A percentile compares a stretch with the other conserved stretches of the same genome.
Conservation (phyloP, 495 filamentous ascomycete genomes). For the Lepraria neglecta region DNA sequence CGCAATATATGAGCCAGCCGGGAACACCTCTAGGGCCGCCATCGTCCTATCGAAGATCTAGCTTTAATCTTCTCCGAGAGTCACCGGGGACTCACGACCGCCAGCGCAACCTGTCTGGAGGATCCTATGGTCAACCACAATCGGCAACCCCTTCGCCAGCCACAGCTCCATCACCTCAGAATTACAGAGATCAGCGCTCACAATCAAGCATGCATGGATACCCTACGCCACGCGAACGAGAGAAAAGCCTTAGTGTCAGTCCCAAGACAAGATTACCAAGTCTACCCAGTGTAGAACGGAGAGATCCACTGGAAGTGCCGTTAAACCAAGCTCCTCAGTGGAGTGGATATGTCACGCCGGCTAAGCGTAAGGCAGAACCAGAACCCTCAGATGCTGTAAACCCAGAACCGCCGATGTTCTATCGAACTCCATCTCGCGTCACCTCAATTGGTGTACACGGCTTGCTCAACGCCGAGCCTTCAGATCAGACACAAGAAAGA, state of each 20-base stretch:
- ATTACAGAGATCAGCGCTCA: slow-evolving; percentile 7
- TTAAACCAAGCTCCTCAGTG: slow-evolving; percentile 3
- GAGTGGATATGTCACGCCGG: slow-evolving; percentile 9
- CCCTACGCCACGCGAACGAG: slow-evolving; percentile 31
- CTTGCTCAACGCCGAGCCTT: slow-evolving; percentile 17
- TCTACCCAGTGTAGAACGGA: slow-evolving; percentile 13
- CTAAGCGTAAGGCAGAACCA: slow-evolving; percentile 22
- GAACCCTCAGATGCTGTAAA: slow-evolving; percentile 24
- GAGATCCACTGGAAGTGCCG: slow-evolving; percentile 1
- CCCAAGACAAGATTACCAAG: slow-evolving; percentile 37
- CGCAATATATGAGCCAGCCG: slow-evolving; percentile 40
- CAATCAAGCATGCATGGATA: slow-evolving; percentile 11
- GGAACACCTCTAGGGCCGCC: slow-evolving; percentile 46
- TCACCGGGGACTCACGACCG: slow-evolving; percentile 29
- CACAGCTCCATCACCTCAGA: slow-evolving; percentile 13
- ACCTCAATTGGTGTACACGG: slow-evolving; percentile 13
- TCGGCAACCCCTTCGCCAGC: slow-evolving; percentile 12
- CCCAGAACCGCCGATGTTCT: slow-evolving; percentile 28
- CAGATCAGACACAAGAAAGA: background rate
- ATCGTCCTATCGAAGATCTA: slow-evolving; percentile 30
- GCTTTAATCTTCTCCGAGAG: slow-evolving; percentile 20
- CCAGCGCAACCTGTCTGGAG: slow-evolving; percentile 36
- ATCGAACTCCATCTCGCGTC: slow-evolving; percentile 22
- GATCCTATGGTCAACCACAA: slow-evolving; percentile 29
- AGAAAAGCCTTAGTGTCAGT: slow-evolving; percentile 41